These are phyloP conservation scores for Colletotrichum tropicale DNA, from an alignment of 2,329 filamentous ascomycete genomes.

Conservation along the genomic window DNA sequence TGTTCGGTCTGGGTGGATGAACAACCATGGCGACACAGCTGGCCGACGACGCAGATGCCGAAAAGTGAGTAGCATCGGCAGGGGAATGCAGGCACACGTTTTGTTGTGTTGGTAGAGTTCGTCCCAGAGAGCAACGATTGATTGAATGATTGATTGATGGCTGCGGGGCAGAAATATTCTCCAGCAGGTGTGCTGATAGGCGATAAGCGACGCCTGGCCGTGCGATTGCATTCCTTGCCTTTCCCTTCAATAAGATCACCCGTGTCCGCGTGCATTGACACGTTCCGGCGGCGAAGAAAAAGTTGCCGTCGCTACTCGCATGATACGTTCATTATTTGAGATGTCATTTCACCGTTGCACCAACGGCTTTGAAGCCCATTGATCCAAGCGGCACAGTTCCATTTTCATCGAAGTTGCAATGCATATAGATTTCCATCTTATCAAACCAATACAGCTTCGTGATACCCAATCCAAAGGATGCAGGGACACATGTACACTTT, in stretches of 20 bases:
- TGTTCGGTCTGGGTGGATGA: neutral
- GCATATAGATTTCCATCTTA: neutral
- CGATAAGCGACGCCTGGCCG: neutral
- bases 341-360: rapidly evolving
- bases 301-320: no score
- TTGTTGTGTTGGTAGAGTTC: neutral
- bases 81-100: neutral
- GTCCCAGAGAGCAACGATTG: neutral
- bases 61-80: neutral
- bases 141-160: neutral
- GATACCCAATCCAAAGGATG: neutral
- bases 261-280: neutral
- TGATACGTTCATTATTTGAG: no score
- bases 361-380: neutral
- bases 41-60: neutral
- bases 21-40: neutral
- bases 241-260: neutral
- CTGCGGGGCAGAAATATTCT: neutral
- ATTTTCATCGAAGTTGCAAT: neutral
- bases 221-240: no score
- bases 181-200: neutral
- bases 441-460: neutral
- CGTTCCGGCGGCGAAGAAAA: neutral
- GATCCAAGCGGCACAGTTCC: neutral
- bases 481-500: no score